These are phyloP conservation scores for Hyaloscypha hepaticicola DNA, from an alignment of 495 filamentous ascomycete genomes.

Conservation along the genomic window DNA sequence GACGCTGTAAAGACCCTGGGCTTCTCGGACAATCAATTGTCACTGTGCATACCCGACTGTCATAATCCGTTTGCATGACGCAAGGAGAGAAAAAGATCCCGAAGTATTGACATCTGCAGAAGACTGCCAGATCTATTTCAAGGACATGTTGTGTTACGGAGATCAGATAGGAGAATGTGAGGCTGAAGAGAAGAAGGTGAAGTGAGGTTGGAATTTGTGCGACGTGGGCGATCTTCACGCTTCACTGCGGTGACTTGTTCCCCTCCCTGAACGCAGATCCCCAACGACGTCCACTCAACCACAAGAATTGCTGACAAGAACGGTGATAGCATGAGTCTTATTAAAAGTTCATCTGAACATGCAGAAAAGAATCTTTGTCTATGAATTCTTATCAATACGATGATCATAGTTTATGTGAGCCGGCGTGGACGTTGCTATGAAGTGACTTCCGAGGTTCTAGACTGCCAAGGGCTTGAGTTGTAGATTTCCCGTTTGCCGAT, in stretches of 20 bases:
- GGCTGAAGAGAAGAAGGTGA: neutral
- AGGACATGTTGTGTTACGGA: neutral
- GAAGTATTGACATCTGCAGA: neutral
- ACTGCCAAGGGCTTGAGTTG: neutral
- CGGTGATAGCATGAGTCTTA: neutral
- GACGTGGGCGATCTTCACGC: neutral
- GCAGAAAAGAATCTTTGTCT: neutral
- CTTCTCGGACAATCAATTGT: neutral
- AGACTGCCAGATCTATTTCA: neutral
- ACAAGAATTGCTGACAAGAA: neutral
- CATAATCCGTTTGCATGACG: conserved; percentile 1
- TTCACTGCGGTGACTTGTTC: neutral
- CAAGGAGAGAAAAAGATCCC: neutral
- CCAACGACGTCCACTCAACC: neutral
- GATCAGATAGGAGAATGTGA: neutral
- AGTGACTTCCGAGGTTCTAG: neutral
- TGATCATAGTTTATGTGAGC: neutral
- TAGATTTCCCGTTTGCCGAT: neutral
- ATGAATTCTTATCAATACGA: neutral
- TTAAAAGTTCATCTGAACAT: neutral
- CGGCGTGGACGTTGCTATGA: neutral
- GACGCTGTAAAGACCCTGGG: neutral
- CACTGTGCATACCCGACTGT: conserved; percentile 3
- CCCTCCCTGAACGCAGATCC: neutral
- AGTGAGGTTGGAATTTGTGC: neutral